These are phyloP conservation scores for Metschnikowia sp. DNA, from an alignment of 805 yeast species.

Conservation along the genomic window DNA sequence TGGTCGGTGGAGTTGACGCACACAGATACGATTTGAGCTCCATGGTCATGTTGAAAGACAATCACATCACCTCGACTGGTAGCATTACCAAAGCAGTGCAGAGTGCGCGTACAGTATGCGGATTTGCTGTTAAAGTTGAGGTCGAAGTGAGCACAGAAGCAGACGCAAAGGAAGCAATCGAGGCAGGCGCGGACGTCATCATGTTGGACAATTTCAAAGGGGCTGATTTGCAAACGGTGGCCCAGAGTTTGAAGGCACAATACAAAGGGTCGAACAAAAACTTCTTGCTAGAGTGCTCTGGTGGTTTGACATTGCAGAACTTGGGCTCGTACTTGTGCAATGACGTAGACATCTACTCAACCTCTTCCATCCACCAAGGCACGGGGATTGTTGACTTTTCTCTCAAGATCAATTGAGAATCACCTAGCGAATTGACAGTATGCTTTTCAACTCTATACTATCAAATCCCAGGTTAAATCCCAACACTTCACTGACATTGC, in stretches of 20 bases:
- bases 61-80: slow-evolving; percentile 90
- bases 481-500: slow-evolving; percentile 35
- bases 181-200: slow-evolving; percentile 92
- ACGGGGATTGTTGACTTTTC: slow-evolving; percentile 78
- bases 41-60: slow-evolving; percentile 96
- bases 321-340: slow-evolving; percentile 62
- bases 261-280: slow-evolving; percentile 47
- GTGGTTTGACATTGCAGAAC: slow-evolving; percentile 77
- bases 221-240: slow-evolving; percentile 60
- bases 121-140: slow-evolving; percentile 86
- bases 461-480: slow-evolving; percentile 44
- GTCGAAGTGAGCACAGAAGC: slow-evolving; percentile 84
- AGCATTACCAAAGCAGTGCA: slow-evolving; percentile 82
- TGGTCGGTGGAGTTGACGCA: slow-evolving; percentile 91
- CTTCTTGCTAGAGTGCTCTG: slow-evolving; percentile 84
- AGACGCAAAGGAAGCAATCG: slow-evolving; percentile 90
- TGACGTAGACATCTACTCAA: slow-evolving; percentile 85
- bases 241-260: slow-evolving; percentile 53
- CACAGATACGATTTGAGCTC: slow-evolving; percentile 88
- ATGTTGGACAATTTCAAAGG: slow-evolving; percentile 90
- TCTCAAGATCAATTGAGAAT: slow-evolving; percentile 51
- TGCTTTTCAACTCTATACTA: slow-evolving; percentile 33
- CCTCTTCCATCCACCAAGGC: slow-evolving; percentile 93
- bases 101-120: slow-evolving; percentile 76
- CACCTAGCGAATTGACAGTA: slow-evolving; percentile 33